Percentiles rank a stretch among this genome's conserved stretches.
Conservation (phyloP, 495 filamentous ascomycete genomes). For the Halenospora varia region DNA sequence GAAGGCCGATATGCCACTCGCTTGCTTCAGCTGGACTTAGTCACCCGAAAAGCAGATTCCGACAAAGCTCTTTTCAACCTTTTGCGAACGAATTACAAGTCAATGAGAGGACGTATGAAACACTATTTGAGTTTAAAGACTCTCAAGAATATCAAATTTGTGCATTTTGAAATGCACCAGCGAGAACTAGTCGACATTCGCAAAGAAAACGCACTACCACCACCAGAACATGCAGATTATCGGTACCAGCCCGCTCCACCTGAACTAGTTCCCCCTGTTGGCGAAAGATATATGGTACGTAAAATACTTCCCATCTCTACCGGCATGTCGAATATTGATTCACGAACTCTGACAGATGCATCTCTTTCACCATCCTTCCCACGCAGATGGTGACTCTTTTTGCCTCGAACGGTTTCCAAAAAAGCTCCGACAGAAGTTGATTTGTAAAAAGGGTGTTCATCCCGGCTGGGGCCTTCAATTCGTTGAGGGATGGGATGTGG, state of each 20-base stretch:
- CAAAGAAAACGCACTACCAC: conserved; percentile 11
- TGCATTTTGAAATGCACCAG: conserved; percentile 9
- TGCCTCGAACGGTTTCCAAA: conserved; percentile 21
- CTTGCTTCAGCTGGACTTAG: conserved; percentile 12
- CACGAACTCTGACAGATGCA: conserved; percentile 7
- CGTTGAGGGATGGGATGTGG: too few relatives aligned
- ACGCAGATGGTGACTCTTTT: not conserved
- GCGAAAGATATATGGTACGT: conserved; percentile 2
- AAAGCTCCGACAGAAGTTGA: conserved; percentile 19
- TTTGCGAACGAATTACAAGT: not conserved
- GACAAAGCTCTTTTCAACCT: conserved; percentile 8
- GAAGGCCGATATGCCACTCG: conserved; percentile 9
- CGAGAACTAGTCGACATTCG: conserved; percentile 10
- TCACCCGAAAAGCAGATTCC: not conserved
- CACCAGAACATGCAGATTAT: conserved; percentile 9
- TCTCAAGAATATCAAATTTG: conserved; percentile 13
- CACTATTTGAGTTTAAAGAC: conserved; percentile 1
- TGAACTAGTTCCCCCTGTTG: conserved; percentile 14
- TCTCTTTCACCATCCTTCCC: conserved; percentile 5
- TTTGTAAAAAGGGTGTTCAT: conserved; percentile 12
- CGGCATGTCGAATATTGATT: too few relatives aligned
- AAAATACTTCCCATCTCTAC: not conserved
- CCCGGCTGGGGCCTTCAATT: conserved; percentile 40
- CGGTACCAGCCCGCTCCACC: conserved; percentile 11
- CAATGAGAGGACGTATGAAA: not conserved